Percentiles rank a stretch among this genome's conserved stretches.
Conservation (phyloP, 164 flowering plant species). For the Berberis thunbergii region DNA sequence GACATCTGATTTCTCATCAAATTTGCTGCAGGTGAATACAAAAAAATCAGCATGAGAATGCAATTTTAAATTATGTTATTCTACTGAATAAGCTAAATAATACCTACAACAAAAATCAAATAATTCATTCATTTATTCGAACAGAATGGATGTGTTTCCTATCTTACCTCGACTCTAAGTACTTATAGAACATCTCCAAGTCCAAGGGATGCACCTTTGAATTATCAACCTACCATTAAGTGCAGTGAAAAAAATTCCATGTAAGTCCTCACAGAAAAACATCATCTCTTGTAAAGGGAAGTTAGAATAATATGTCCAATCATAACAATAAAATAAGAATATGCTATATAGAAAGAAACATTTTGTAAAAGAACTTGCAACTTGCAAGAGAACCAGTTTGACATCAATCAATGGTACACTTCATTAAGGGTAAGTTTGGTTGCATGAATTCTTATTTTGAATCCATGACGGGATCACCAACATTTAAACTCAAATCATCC, state of each 20-base stretch:
- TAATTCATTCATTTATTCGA: not conserved
- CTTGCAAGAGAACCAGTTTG: no score
- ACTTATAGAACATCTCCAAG: conserved; percentile 16
- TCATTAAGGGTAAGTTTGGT: no score
- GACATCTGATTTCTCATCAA: conserved; percentile 1
- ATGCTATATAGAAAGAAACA: no score
- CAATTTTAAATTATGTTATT: no score
- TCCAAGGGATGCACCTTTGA: conserved; percentile 11
- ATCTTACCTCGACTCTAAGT: conserved; percentile 13
- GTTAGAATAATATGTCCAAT: no score
- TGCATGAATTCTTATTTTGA: no score
- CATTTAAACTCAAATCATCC: no score
- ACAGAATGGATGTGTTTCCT: not conserved
- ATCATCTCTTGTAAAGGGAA: not conserved
- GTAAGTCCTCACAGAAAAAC: not conserved
- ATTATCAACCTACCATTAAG: conserved; percentile 18
- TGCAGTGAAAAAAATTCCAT: not conserved
- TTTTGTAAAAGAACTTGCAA: no score
- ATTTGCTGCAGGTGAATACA: conserved; percentile 8
- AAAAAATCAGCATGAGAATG: no score
- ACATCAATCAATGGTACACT: no score
- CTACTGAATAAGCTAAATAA: not conserved
- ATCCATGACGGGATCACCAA: no score
- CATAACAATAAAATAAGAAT: no score
- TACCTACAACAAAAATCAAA: not conserved